Evolutionary conservation across 1,284 basidiomycete genomes (phyloP), one percentile per base, ranked within the genome.

Genomic region (Moesziomyces antarcticus): DNA sequence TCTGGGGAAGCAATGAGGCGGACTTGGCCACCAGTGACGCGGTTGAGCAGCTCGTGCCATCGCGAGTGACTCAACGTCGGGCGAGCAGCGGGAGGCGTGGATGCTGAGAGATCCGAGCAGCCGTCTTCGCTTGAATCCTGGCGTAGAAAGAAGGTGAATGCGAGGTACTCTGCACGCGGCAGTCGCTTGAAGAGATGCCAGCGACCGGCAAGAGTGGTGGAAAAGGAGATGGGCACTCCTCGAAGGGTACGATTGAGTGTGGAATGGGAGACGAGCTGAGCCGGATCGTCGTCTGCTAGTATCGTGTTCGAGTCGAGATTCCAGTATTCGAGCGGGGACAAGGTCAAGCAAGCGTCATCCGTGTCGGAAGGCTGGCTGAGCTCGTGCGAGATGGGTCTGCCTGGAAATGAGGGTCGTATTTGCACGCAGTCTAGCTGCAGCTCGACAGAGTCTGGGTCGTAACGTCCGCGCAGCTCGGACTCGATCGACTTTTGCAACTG

Each of bases 321-420:
- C 80, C 79, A 83, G 61, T 71, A 83, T 43, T 80, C 79, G 11
- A 81, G 68, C 3, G 81, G 81, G 6, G 78, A 80, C 5, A 83
- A 56, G 4, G 75, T 75, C 21, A 83, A 59, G 46, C 81, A 83
- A 3, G 50, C 53, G 6, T 63, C 50, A 0, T 42, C 37, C 30
- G 25, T 40, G 16, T 37, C 16, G 35, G 5, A 27, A 16, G 13
- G 16, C 45, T 16, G 20, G 21, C n/a, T 13, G 41, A 10, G 40
- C 30, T 22, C 27, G 9, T 44, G 5, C 1, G 33, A 24, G 13
- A 44, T 10, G 2, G 52, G 13, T 7, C 71, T 57, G 20, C 71
- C 71, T 14, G 71, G 71, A 24, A 73, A 73, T 3, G 71, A 69
- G n/a, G 18, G 22, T 13, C 65, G 65, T 18, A 66, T 42, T n/a